phyloP scores from a whole-genome alignment of 108 stramenopile genomes.

The Phaeodactylum tricornutum region DNA sequence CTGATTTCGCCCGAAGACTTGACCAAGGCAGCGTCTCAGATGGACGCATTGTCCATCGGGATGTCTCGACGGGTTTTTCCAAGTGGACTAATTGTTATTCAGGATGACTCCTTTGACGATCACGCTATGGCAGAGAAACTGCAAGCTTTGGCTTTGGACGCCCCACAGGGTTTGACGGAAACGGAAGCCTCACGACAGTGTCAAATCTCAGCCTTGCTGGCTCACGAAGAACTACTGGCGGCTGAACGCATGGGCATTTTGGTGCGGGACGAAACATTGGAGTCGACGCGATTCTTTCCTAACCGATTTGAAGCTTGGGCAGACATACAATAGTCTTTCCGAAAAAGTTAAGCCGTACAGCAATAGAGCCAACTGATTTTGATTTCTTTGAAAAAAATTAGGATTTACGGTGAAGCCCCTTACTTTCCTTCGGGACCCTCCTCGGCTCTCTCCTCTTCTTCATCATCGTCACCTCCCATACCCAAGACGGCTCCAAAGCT shows the following conservation, averaged over 20 bases:
- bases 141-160: conserved; percentile 12
- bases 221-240: conserved; percentile 69
- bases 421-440: too few species aligned
- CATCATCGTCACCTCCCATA: conserved; percentile 60
- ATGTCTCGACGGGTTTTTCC: conserved; percentile 72
- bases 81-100: conserved; percentile 82
- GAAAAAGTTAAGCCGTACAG: too few species aligned
- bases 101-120: conserved; percentile 57
- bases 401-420: too few species aligned
- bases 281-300: conserved; percentile 73
- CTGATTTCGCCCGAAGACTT: conserved; percentile 95
- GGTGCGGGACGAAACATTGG: conserved; percentile 77
- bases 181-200: conserved; percentile 48
- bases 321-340: too few species aligned
- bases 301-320: conserved; percentile 46
- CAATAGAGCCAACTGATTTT: too few species aligned
- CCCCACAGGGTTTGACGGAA: conserved; percentile 30
- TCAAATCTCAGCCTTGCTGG: conserved; percentile 65
- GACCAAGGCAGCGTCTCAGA: conserved; percentile 50
- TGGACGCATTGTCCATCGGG: conserved; percentile 63
- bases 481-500: conserved; percentile 80
- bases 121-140: conserved; percentile 41
- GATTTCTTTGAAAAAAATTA: too few species aligned
- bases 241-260: conserved; percentile 71
- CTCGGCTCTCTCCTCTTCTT: conserved; percentile 66